These are phyloP conservation scores for Crithidia mellificae DNA, from an alignment of 208 protist genomes.

Conservation along the genomic window DNA sequence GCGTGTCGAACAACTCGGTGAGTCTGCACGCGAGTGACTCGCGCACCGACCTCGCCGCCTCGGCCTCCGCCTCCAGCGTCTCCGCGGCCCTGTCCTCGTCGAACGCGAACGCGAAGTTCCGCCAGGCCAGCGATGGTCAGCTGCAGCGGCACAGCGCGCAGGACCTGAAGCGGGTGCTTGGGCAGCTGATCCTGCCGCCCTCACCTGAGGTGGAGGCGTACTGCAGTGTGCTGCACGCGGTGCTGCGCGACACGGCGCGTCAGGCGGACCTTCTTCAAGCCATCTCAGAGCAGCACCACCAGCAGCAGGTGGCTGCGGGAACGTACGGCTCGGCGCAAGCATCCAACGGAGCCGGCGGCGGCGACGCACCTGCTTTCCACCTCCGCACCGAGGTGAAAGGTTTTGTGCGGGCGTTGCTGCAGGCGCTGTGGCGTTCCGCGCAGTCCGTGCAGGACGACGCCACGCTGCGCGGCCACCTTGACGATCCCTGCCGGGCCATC, in stretches of 20 bases:
- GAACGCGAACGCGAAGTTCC: conserved; percentile 7
- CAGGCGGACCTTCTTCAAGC: conserved; percentile 57
- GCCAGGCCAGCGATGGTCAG: conserved; percentile 24
- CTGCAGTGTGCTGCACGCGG: conserved; percentile 38
- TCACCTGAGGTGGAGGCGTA: conserved; percentile 63
- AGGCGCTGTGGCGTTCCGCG: conserved; percentile 40
- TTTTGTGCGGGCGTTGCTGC: conserved; percentile 34
- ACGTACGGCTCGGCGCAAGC: not conserved
- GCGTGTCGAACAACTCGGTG: conserved; percentile 10
- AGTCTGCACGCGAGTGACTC: not conserved
- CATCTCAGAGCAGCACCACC: conserved; percentile 33
- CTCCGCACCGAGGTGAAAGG: conserved; percentile 12
- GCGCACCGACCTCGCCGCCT: not conserved
- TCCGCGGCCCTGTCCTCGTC: not conserved
- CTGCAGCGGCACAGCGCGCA: conserved; percentile 34
- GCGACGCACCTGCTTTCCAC: not conserved
- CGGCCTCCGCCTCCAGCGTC: conserved; percentile 8
- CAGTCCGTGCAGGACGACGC: conserved; percentile 26
- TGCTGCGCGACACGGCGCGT: conserved; percentile 48
- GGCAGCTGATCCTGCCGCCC: conserved; percentile 55
- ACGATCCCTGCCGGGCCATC: conserved; percentile 48
- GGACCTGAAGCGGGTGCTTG: conserved; percentile 47
- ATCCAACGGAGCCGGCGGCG: not conserved
- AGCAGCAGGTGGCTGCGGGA: not conserved
- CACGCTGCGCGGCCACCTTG: conserved; percentile 39